Base-by-base conservation (phyloP, 768 basidiomycete species). In the Coprinopsis sp. region DNA sequence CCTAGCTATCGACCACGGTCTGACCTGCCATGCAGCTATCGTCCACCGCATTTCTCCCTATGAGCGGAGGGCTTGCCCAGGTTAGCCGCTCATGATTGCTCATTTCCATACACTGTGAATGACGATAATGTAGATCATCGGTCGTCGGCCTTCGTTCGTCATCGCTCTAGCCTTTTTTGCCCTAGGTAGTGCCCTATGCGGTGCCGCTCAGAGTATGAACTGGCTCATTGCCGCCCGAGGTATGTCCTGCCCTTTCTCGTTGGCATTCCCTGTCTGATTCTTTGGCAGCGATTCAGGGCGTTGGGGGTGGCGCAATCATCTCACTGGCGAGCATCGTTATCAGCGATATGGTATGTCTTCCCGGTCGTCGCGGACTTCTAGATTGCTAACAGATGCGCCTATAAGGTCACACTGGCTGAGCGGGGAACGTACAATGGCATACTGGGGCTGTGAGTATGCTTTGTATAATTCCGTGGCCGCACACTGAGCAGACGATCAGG, bases 151-250 rank as follows among this genome's bases (percentile, higher is more conserved):
- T 4, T 49, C 63, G 21, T 51, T 73, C 34, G 47, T 73, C 0
- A 14, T 54, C 0, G 52, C 62, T 3, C 56, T 75, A 13, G 29
- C 56, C 2, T 48, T 73, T 21, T 77, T 76, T 44, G 68, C 69
- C 0, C 36, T 72, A 18, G 77, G 77, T 0, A 71, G 68, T 21
- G 71, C 68, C 7, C 29, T 81, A 0, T 68, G 66, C 10, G 77
- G 73, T 0, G 61, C 64, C 0, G 68, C 74, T 0, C 65, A 63
- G 14, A 67, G 31, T 28, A 72, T 78, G 66, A 55, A 56, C 22
- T 65, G 65, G 64, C 55, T 75, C 10, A 74, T 78, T 28, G 71
- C 58, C 1, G 73, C 65, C 1, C 62, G 77, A 29, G 51, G 63
- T 61, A 40, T 24, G 59, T 51, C 16, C 27, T 22, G 23, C 5